Evolutionary conservation across 352 stramenopile species (phyloP), one percentile per base, ranked within the genome.

Genomic region (Pythium aphanidermatum): DNA sequence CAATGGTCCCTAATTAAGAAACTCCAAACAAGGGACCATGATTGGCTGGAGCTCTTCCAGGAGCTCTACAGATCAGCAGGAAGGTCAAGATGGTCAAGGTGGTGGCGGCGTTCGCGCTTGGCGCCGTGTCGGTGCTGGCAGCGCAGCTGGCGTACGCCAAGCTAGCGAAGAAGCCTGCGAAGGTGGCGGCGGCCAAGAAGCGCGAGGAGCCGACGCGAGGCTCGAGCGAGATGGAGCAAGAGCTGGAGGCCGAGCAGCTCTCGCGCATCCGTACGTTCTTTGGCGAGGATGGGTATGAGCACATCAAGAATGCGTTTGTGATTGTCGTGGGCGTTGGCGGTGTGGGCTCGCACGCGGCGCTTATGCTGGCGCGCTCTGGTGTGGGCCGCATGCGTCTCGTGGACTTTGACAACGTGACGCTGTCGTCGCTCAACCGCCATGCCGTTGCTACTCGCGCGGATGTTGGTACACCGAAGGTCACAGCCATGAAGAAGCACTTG

Each of bases 351-450:
- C 96, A 99, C 61, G 85, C 91, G 5, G 95, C 95, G n/a, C 79
- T 98, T 61, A 98, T 99, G 92, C 73, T 99, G 43, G 96, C 92
- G 32, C 81, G 96, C 40, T 97, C 93, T 14, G 96, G 96, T 14
- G 93, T 99, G 3, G 69, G 83, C 33, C 81, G 87, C 33, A 56
- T 99, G 37, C 79, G 95, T n/a, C 70, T 99, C 24, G 87, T 99
- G 20, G 97, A 99, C 75, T 99, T 99, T 85, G 97, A 99, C 67
- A 97, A 99, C 61, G 95, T 99, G 11, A 98, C 96, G 24, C 69
- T 99, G 36, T 98, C 94, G 35, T 99, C 92, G 39, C 75, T 99
- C 28, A 99, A 99, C 81, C 91, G 96, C 47, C 96, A 99, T 72
- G 96, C 97, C 0, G 91, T 98, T 47, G 96, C 96, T 16, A 98